These are phyloP conservation scores for Nitzschia putrida DNA, from an alignment of 108 stramenopile species.

Conservation along the genomic window DNA sequence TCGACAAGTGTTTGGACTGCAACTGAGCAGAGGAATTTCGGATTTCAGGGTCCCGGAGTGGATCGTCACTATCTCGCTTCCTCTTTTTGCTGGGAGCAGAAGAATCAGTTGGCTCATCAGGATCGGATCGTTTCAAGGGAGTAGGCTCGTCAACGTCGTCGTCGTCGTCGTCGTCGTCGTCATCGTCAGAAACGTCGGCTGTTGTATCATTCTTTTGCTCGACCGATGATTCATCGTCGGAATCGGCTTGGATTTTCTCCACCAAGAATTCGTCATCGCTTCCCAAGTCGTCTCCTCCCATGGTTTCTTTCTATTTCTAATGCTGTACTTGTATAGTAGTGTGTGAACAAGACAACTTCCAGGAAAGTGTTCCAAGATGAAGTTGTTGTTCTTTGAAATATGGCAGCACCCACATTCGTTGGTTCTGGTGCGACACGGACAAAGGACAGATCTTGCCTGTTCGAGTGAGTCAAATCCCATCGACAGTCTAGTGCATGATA, in stretches of 20 bases:
- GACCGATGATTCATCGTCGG: constrained; percentile 22
- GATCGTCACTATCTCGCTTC: constrained; percentile 11
- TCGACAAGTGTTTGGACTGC: constrained; percentile 25
- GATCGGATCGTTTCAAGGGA: neutral
- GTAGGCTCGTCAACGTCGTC: neutral
- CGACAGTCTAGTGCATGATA: too few relatives aligned
- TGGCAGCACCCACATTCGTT: too few relatives aligned
- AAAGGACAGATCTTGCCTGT: too few relatives aligned
- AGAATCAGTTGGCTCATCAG: neutral
- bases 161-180: neutral
- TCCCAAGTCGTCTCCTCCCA: constrained; percentile 86
- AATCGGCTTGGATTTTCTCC: constrained; percentile 25
- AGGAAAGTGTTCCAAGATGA: too few relatives aligned
- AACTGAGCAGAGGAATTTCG: constrained; percentile 12
- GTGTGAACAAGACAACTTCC: too few relatives aligned
- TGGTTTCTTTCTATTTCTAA: constrained; percentile 5
- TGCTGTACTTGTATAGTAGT: too few relatives aligned
- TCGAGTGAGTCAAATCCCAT: too few relatives aligned
- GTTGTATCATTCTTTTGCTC: constrained; percentile 39
- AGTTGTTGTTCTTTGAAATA: too few relatives aligned
- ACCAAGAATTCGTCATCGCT: constrained; percentile 78
- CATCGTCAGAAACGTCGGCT: constrained; percentile 2
- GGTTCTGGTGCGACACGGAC: too few relatives aligned
- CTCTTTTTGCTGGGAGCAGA: constrained; percentile 37
- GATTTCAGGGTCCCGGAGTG: constrained; percentile 7